Percentiles rank a stretch among this genome's conserved stretches.
phyloP scores from a whole-genome alignment of 306 rosid genomes.

The Chamaecrista fasciculata region DNA sequence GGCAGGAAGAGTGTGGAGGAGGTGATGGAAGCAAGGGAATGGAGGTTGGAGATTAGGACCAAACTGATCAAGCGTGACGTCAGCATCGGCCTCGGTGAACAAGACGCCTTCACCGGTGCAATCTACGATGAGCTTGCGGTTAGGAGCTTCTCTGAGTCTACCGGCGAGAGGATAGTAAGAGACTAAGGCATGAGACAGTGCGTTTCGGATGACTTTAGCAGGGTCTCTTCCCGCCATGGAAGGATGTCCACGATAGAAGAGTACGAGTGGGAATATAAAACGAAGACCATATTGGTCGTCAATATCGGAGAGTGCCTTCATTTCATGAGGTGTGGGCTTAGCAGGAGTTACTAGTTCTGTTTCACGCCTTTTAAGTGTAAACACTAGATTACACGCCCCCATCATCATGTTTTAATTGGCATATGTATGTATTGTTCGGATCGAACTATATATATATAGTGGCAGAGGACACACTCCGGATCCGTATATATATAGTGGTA shows the following conservation, averaged over 20 bases:
- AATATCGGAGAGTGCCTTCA: constrained; percentile 29
- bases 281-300: constrained; percentile 29
- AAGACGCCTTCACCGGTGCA: constrained; percentile 48
- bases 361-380: constrained; percentile 1
- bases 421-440: too few species aligned
- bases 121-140: constrained; percentile 34
- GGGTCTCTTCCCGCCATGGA: constrained; percentile 27
- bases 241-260: background rate
- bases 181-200: constrained; percentile 22
- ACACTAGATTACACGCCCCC: background rate
- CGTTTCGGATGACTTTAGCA: constrained; percentile 4
- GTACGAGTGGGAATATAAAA: background rate
- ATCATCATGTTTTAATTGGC: too few species aligned
- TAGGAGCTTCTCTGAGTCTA: constrained; percentile 26
- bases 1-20: constrained; percentile 44
- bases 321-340: constrained; percentile 23
- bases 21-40: constrained; percentile 35
- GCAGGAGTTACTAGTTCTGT: constrained; percentile 27
- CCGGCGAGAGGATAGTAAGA: constrained; percentile 34
- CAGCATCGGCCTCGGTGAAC: constrained; percentile 50
- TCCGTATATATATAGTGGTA: too few species aligned
- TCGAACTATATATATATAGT: too few species aligned
- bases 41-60: constrained; percentile 30
- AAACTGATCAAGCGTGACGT: constrained; percentile 34
- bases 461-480: too few species aligned